A percentile compares a stretch with the other conserved stretches of the same genome.
Conservation (phyloP, 164 flowering plant species). For the Aristolochia contorta region DNA sequence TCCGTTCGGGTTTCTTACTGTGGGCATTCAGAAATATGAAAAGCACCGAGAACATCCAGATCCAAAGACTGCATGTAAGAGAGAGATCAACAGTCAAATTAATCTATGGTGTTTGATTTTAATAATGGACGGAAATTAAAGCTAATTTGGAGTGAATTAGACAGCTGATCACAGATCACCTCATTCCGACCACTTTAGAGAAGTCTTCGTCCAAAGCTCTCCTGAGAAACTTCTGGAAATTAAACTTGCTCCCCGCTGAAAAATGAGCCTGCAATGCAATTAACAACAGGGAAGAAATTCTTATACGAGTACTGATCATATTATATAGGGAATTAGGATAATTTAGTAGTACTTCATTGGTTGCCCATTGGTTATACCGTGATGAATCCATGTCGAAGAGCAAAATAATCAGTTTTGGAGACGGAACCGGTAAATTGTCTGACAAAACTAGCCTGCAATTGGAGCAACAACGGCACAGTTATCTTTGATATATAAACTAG, state of each 20-base stretch:
- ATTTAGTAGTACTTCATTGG: too few species aligned
- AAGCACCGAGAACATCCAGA: constrained; percentile 45
- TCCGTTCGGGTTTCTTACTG: constrained; percentile 34
- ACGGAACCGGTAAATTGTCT: constrained; percentile 46
- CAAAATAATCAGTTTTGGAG: constrained; percentile 48
- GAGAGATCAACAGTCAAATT: neutral
- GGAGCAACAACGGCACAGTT: neutral
- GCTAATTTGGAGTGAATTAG: too few species aligned
- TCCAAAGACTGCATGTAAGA: constrained; percentile 42
- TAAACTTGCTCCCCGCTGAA: constrained; percentile 25
- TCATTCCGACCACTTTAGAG: constrained; percentile 52
- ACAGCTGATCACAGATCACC: too few species aligned
- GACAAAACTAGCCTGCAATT: constrained; percentile 40
- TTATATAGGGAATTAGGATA: too few species aligned
- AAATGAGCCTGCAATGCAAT: constrained; percentile 54
- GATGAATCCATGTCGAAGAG: constrained; percentile 74
- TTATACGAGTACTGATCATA: too few species aligned
- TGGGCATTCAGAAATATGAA: constrained; percentile 57
- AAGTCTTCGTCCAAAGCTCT: constrained; percentile 57
- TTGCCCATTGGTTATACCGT: constrained; percentile 24
- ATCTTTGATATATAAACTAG: neutral
- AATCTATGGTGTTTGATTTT: neutral
- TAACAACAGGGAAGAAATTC: neutral
- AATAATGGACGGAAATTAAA: too few species aligned
- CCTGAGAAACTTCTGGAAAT: constrained; percentile 51